Conservation (phyloP, 2,329 filamentous ascomycete species). For the Fusarium transvaalense region DNA sequence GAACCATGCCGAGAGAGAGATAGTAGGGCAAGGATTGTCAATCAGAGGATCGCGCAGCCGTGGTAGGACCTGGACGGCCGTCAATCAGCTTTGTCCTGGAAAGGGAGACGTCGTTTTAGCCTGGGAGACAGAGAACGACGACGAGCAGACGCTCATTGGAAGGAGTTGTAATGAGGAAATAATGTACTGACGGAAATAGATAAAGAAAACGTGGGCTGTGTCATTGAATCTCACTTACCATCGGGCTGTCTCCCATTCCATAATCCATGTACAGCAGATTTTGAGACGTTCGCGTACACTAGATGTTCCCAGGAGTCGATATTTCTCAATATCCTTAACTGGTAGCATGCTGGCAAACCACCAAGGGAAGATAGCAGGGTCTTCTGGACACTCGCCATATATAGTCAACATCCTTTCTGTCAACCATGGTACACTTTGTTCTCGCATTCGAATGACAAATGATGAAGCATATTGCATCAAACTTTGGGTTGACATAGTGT, state of each 20-base stretch:
- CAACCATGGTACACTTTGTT: constrained; percentile 79
- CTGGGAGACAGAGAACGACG: constrained; percentile 28
- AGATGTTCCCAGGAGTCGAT: constrained; percentile 76
- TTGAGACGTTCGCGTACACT: constrained; percentile 87
- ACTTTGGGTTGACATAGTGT: constrained; percentile 74
- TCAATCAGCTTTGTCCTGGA: constrained; percentile 49
- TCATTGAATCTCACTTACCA: constrained; percentile 69
- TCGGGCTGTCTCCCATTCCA: constrained; percentile 75
- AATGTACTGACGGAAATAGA: not conserved
- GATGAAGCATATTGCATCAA: constrained; percentile 74
- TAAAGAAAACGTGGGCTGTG: not conserved
- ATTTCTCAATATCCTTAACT: constrained; percentile 82
- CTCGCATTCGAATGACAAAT: constrained; percentile 78
- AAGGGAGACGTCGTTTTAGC: constrained; percentile 40
- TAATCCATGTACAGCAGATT: constrained; percentile 83
- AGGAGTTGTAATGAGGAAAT: not conserved
- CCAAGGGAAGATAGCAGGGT: constrained; percentile 84
- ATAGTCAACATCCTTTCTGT: constrained; percentile 77
- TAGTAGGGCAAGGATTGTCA: constrained; percentile 35
- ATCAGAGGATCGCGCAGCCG: constrained; percentile 52
- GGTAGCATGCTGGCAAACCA: constrained; percentile 90
- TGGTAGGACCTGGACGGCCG: constrained; percentile 48
- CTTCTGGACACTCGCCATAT: constrained; percentile 81
- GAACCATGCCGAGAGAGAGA: constrained; percentile 35
- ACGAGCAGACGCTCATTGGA: constrained; percentile 2